Evolutionary conservation across 208 protist species (phyloP), one percentile per base, ranked within the genome.

Genomic region (Trypanosoma melophagium): DNA sequence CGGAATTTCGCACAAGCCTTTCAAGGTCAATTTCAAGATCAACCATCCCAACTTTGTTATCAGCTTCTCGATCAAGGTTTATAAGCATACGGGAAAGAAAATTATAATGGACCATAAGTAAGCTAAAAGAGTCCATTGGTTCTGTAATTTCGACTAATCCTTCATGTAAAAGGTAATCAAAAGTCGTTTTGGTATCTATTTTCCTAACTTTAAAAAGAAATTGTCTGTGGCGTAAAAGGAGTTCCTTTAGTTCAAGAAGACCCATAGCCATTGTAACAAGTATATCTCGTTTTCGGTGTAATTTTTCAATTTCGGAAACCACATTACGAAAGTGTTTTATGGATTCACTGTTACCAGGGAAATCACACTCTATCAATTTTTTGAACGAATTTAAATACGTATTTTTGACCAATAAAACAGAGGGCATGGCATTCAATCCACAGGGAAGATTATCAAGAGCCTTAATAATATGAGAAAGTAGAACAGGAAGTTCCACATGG

Each of bases 21-120:
- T 91, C 81, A 17, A 97, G 79, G 52, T 97, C 87, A 58, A 92
- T 89, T 57, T 93, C 76, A 41, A 95, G 69, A 53, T 94, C 92
- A 14, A 97, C 83, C 84, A 93, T 86, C 31, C 87, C 92, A 7
- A 91, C 77, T n/a, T 69, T 77, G 25, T 80, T 80, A 19, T 82
- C 79, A 22, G 66, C 25, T 54, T 22, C 55, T 42, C 57, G 54
- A 21, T 87, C 70, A 42, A 81, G 56, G 55, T 88, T 89, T 56
- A 93, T 66, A 17, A 91, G 76, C 87, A 92, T 93, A 17, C 87
- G 76, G 3, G 90, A 93, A 13, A 93, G 61, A 66, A 93, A 95
- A 69, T 95, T 95, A 65, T 93, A 95, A 45, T 78, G 78, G 44
- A 95, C 85, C 79, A 93, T 89, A 9, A 79, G 68, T 22, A 93